Conservation (phyloP, 1,284 basidiomycete species). For the Lignosus rhinocerotis region DNA sequence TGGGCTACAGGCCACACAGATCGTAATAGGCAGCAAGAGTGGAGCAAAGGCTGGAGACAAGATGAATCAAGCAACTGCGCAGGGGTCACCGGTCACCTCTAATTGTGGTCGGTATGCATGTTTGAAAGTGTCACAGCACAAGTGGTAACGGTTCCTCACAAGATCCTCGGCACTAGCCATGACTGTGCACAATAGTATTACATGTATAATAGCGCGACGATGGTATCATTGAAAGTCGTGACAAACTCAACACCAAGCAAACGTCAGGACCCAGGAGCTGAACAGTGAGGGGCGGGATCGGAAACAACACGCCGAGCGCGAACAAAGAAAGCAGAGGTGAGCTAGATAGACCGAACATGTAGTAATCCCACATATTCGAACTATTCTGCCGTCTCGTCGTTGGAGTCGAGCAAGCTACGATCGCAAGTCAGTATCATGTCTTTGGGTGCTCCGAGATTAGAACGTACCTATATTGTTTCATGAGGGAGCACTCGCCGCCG, state of each 20-base stretch:
- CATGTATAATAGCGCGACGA: conserved; percentile 9
- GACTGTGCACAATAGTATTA: conserved; percentile 1
- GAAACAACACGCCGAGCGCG: not conserved
- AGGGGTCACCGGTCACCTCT: not conserved
- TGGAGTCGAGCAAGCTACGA: conserved; percentile 21
- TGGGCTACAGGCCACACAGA: too few relatives aligned
- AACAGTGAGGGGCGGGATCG: not conserved
- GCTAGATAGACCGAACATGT: not conserved
- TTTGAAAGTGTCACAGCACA: not conserved
- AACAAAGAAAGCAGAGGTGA: not conserved
- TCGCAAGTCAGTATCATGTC: not conserved
- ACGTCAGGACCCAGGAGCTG: not conserved
- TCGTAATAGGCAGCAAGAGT: too few relatives aligned
- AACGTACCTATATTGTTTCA: conserved; percentile 86
- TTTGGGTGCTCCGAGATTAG: not conserved
- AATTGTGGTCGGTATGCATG: not conserved
- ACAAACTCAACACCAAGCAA: not conserved
- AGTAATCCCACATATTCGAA: not conserved
- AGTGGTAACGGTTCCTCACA: not conserved
- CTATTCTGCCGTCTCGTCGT: conserved; percentile 22
- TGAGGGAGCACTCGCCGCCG: conserved; percentile 92
- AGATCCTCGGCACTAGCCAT: not conserved
- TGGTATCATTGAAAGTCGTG: not conserved
- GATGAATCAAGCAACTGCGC: too few relatives aligned
- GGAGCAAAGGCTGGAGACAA: too few relatives aligned